Base-by-base conservation (phyloP, 192 early-diverging fungal species). In the Podila epigama region DNA sequence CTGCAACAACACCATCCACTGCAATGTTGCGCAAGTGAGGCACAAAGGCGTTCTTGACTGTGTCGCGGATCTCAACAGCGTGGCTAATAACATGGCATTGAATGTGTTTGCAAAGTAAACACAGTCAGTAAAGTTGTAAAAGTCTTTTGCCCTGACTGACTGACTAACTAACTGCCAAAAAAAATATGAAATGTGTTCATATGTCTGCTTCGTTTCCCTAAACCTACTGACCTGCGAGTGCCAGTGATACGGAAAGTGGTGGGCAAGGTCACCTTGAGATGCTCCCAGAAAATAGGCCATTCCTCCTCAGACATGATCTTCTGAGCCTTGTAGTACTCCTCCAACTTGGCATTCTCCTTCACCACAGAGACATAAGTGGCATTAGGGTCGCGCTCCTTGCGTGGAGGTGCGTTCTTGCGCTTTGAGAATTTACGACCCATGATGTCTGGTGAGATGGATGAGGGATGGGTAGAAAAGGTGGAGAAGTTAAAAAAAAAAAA, bases 211-310 rank as follows among this genome's bases (percentile, higher is more conserved):
- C 27, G 7, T 56, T 31, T 25, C 10, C 27, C 33, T 44, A 15
- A 11, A 37, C 48, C 16, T 5, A 5, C 75, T 48, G 68, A 92
- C 91, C 82, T 85, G 64, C 93, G 86, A 54, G 90, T 94, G 12
- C 97, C 98, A 0, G 96, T 96, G 72, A 99, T 93, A 44, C 98
- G 88, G 79, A 97, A 99, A 54, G 92, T 92, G 31, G 92, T 93
- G 9, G 98, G 98, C 50, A 99, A 87, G 18, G 83, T 82, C 34
- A 82, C 88, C 75, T 85, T 84, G 75, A 97, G 85, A 0, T 80
- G 59, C 51, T 89, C 86, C 79, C 95, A 87, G 50, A 96, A 92
- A 42, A 70, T 62, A 18, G 87, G 82, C 82, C 90, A 98, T 81
- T 99, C 97, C 25, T 92, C 91, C n/a, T 92, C 92, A 15, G 86